Base-by-base conservation (phyloP, 164 flowering plant genomes). In the Nymphaea colorata region DNA sequence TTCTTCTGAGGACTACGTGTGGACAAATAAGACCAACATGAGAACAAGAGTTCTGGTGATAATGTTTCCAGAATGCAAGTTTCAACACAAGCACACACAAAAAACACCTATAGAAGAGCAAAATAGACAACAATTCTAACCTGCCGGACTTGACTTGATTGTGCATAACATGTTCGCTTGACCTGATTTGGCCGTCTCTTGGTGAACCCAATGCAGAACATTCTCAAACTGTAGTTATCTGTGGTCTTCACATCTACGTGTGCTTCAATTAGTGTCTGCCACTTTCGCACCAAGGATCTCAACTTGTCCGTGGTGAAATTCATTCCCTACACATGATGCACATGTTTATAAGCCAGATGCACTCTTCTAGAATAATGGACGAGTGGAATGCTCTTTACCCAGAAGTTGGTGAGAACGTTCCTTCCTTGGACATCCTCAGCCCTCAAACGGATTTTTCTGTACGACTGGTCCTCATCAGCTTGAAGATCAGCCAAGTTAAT, bases 181-280 rank as follows among this genome's bases (percentile, higher is more conserved):
- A 79, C 81, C 63, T 79, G 81, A 69, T 79, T 79, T 15, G 79
- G 77, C 2, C 79, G 75, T 41, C 81, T 74, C 77, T 76, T 76
- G 63, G 81, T 79, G 75, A 79, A 79, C 10, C 75, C 81, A 45
- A 79, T 79, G 61, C 81, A 79, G 68, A 79, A 79, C 77, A 79
- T 41, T 64, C 81, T 60, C 44, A 79, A 17, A 4, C 62, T 62
- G 62, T 71, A 79, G 71, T 73, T 79, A 64, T 79, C 81, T 1
- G 79, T 79, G 0, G 81, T 79, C 71, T 76, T 79, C 44, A 76
- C 81, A 74, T 79, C 81, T 2, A 79, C 81, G 65, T 79, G 78
- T 12, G 81, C 79, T 70, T 78, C 81, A 59, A 80, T 78, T 72
- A 80, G 72, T n/a, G 81, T 78, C 62, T 78, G 81, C 83, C 83